Conservation (phyloP, 1,284 basidiomycete genomes). For the Xerocomus nothofagi region DNA sequence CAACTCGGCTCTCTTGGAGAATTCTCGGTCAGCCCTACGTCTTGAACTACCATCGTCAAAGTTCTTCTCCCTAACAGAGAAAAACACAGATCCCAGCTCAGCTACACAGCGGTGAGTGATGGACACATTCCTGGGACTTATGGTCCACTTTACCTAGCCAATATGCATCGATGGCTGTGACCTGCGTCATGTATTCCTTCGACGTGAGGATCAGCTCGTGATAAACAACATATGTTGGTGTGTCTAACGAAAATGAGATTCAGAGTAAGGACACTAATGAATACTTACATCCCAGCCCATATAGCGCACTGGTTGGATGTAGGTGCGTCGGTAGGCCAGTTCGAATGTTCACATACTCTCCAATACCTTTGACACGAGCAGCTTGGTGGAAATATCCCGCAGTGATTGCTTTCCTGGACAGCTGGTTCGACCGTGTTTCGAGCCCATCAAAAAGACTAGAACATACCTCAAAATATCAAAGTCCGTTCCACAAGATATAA, state of each 20-base stretch:
- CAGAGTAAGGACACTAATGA: not conserved
- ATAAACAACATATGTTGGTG: constrained; percentile 95
- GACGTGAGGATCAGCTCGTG: constrained; percentile 95
- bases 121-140: not conserved
- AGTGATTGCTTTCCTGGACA: constrained; percentile 88
- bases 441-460: not conserved
- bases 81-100: constrained; percentile 92
- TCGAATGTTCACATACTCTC: constrained; percentile 96
- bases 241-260: constrained; percentile 55
- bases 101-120: constrained; percentile 48
- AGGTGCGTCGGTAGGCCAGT: constrained; percentile 93
- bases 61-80: constrained; percentile 93
- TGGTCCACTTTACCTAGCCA: constrained; percentile 73
- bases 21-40: constrained; percentile 79
- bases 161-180: constrained; percentile 92
- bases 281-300: constrained; percentile 88
- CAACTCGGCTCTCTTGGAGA: constrained; percentile 85
- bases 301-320: constrained; percentile 95
- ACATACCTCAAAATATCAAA: constrained; percentile 88
- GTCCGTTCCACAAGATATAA: constrained; percentile 90
- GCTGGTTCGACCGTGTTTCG: not conserved
- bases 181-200: constrained; percentile 96
- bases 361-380: constrained; percentile 96
- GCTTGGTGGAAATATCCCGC: constrained; percentile 99
- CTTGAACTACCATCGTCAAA: constrained; percentile 82